A percentile compares a stretch with the other conserved stretches of the same genome.
These are phyloP conservation scores for Aristolochia contorta DNA, from an alignment of 164 flowering plant genomes.

Conservation along the genomic window DNA sequence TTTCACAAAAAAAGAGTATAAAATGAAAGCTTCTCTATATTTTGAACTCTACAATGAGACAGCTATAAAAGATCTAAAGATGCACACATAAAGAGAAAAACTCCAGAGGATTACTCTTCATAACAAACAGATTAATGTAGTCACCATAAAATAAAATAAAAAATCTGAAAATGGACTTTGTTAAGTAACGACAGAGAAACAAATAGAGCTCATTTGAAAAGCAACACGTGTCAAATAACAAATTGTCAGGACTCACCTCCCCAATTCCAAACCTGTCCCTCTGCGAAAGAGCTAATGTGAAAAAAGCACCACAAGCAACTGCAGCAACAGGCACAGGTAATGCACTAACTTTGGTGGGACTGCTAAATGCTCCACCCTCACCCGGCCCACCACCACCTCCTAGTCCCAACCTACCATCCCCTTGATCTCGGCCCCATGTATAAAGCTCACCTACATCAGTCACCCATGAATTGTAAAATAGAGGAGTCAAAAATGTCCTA, in stretches of 20 bases:
- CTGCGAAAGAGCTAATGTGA: slow-evolving; percentile 69
- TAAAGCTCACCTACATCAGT: slow-evolving; percentile 58
- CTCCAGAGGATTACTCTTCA: too few species aligned
- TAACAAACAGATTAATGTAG: background rate
- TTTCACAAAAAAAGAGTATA: too few species aligned
- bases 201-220: background rate
- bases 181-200: too few species aligned
- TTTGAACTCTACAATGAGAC: too few species aligned
- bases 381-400: slow-evolving; percentile 85
- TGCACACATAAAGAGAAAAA: too few species aligned
- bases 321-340: slow-evolving; percentile 62
- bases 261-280: slow-evolving; percentile 93
- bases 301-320: slow-evolving; percentile 88
- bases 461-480: slow-evolving; percentile 1
- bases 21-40: too few species aligned
- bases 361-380: slow-evolving; percentile 75
- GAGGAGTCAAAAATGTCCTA: too few species aligned
- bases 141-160: background rate
- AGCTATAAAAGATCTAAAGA: too few species aligned
- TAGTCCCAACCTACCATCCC: slow-evolving; percentile 90
- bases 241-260: slow-evolving; percentile 44
- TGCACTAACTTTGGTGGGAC: slow-evolving; percentile 62
- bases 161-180: background rate
- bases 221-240: background rate
- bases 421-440: slow-evolving; percentile 96